A percentile compares a stretch with the other conserved stretches of the same genome.
Evolutionary conservation across 2,329 filamentous ascomycete species (phyloP).

Genomic region (Fusarium multiceps): DNA sequence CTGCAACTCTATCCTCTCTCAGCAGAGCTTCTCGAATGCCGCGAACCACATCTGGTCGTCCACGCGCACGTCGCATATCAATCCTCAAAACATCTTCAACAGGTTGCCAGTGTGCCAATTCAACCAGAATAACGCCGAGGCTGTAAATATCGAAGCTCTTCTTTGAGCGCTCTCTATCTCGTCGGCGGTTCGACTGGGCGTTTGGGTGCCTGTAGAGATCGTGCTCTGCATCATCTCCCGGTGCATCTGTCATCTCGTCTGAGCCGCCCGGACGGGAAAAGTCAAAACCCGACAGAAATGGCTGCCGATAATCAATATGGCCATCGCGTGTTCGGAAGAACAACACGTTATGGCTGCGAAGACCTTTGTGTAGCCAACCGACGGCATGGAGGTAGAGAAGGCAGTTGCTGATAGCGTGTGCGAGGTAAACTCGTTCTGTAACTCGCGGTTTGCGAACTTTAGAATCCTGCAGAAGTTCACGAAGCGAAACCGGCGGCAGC

Average conservation of each 20-base stretch:
- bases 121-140: slow-evolving; percentile 63
- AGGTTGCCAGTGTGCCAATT: slow-evolving; percentile 64
- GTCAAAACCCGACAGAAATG: slow-evolving; percentile 65
- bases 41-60: slow-evolving; percentile 53
- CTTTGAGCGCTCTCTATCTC: slow-evolving; percentile 53
- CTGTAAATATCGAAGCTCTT: slow-evolving; percentile 65
- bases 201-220: slow-evolving; percentile 64
- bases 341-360: slow-evolving; percentile 64
- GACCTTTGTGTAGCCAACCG: slow-evolving; percentile 69
- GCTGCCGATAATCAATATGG: slow-evolving; percentile 53
- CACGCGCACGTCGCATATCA: slow-evolving; percentile 49
- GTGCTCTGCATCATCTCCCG: slow-evolving; percentile 56
- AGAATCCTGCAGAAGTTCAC: slow-evolving; percentile 56
- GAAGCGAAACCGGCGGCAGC: slow-evolving; percentile 59
- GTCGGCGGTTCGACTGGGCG: slow-evolving; percentile 52
- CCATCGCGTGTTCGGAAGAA: slow-evolving; percentile 56
- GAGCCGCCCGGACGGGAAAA: slow-evolving; percentile 62
- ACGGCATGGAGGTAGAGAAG: slow-evolving; percentile 66
- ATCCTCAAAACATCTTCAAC: slow-evolving; percentile 58
- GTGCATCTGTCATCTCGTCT: slow-evolving; percentile 63
- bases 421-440: slow-evolving; percentile 63
- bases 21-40: slow-evolving; percentile 52
- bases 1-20: slow-evolving; percentile 45
- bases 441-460: slow-evolving; percentile 59
- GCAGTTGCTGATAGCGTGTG: slow-evolving; percentile 63